A percentile compares a stretch with the other conserved stretches of the same genome.
phyloP scores from a whole-genome alignment of 2,329 filamentous ascomycete genomes.

The Laburnicola sp. region DNA sequence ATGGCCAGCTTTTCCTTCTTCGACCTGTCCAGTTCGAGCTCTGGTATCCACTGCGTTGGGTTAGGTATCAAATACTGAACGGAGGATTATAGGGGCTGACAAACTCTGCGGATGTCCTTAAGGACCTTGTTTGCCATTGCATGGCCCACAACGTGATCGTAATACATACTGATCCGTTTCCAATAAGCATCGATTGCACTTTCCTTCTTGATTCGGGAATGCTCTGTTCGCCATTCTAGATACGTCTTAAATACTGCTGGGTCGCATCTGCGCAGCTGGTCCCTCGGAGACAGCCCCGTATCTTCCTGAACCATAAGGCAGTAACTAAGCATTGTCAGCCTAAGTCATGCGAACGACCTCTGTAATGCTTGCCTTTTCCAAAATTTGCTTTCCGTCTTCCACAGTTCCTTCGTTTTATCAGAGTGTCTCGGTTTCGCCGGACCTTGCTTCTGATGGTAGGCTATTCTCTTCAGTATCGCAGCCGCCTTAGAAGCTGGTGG shows the following conservation, averaged over 20 bases:
- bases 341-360: too few species aligned
- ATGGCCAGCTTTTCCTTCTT: constrained; percentile 27
- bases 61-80: constrained; percentile 11
- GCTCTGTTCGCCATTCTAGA: constrained; percentile 15
- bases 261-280: too few species aligned
- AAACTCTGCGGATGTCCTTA: constrained; percentile 20
- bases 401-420: constrained; percentile 3
- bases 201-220: constrained; percentile 19
- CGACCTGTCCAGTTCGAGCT: constrained; percentile 19
- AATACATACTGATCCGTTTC: too few species aligned
- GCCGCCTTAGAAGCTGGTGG: constrained; percentile 5
- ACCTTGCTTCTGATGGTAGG: constrained; percentile 3
- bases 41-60: constrained; percentile 20
- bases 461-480: too few species aligned
- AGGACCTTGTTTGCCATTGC: too few species aligned
- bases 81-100: constrained; percentile 7
- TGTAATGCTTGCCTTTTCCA: too few species aligned
- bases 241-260: too few species aligned
- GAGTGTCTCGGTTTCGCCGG: constrained; percentile 7
- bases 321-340: too few species aligned
- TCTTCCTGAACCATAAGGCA: too few species aligned
- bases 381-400: constrained; percentile 9
- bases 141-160: constrained; percentile 15
- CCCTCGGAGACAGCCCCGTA: too few species aligned
- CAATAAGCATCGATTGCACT: constrained; percentile 19